Percentiles rank a stretch among this genome's conserved stretches.
These are phyloP conservation scores for Fusarium tupiense DNA, from an alignment of 2,329 filamentous ascomycete species.

Conservation along the genomic window DNA sequence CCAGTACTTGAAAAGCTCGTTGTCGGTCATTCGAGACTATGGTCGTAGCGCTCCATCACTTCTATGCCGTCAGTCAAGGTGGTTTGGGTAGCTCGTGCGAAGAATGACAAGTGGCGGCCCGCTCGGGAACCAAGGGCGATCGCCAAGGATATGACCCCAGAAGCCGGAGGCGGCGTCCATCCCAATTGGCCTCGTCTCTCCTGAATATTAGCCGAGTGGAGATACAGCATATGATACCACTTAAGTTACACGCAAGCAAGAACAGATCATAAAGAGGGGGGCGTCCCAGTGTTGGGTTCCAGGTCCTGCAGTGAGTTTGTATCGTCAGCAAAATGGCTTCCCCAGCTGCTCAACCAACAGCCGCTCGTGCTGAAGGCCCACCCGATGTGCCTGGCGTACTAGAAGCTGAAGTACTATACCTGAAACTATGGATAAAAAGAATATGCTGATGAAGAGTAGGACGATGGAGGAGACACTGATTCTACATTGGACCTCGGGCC, in stretches of 20 bases:
- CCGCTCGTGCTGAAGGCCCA: not conserved
- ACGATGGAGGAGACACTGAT: not conserved
- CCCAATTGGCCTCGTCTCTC: not conserved
- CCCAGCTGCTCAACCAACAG: not conserved
- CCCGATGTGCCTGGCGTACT: not conserved
- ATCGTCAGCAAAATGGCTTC: not conserved
- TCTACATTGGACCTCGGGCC: not conserved
- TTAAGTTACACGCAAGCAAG: not conserved
- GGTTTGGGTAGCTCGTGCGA: not conserved
- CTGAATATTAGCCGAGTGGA: conserved; percentile 5
- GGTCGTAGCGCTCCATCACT: not conserved
- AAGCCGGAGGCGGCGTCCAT: not conserved
- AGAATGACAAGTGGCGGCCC: not conserved
- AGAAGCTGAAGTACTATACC: not conserved
- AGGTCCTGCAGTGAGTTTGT: not conserved
- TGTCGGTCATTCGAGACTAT: not conserved
- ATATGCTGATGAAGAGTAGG: not conserved
- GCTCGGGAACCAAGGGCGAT: not conserved
- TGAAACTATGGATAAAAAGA: no score
- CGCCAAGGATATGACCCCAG: not conserved
- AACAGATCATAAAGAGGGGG: conserved; percentile 13
- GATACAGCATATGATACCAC: conserved; percentile 1
- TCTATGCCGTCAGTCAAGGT: not conserved
- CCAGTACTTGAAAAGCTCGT: accelerated
- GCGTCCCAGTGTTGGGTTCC: not conserved